These are phyloP conservation scores for Xylaria acuta DNA, from an alignment of 495 filamentous ascomycete species.

Conservation along the genomic window DNA sequence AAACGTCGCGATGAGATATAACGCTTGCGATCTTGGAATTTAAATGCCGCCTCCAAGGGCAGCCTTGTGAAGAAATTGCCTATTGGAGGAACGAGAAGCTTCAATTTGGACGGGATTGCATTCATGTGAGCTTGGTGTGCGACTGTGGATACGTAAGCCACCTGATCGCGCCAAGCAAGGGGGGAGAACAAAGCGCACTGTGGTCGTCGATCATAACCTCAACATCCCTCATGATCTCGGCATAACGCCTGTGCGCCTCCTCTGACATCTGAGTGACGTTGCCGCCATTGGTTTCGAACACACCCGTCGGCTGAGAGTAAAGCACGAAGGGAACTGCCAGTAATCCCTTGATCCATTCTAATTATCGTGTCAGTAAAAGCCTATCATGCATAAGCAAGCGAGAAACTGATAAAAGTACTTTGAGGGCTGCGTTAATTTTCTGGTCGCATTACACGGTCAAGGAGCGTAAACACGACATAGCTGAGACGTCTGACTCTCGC, in stretches of 20 bases:
- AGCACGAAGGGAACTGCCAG: conserved; percentile 97
- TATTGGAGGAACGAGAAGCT: conserved; percentile 87
- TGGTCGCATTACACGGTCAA: neutral
- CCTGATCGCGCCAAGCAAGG: neutral
- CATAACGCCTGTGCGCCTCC: conserved; percentile 80
- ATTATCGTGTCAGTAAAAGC: conserved; percentile 7
- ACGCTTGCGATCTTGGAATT: conserved; percentile 81
- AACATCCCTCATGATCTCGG: conserved; percentile 94
- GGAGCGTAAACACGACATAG: neutral
- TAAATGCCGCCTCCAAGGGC: conserved; percentile 85
- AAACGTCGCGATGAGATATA: conserved; percentile 92
- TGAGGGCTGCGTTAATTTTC: conserved; percentile 25
- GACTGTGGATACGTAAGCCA: conserved; percentile 55
- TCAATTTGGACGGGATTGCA: conserved; percentile 82
- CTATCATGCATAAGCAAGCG: conserved; percentile 25
- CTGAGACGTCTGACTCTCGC: neutral
- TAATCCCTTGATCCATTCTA: conserved; percentile 78
- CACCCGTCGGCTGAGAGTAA: conserved; percentile 89
- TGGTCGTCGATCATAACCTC: conserved; percentile 91
- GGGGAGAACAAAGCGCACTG: conserved; percentile 60
- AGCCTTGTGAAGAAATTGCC: conserved; percentile 91
- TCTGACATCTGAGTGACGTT: conserved; percentile 67
- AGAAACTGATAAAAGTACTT: conserved; percentile 20
- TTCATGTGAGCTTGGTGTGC: conserved; percentile 67
- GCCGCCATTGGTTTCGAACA: conserved; percentile 68